Conservation (phyloP, 2,329 filamentous ascomycete species). For the Monosporascus sp. region DNA sequence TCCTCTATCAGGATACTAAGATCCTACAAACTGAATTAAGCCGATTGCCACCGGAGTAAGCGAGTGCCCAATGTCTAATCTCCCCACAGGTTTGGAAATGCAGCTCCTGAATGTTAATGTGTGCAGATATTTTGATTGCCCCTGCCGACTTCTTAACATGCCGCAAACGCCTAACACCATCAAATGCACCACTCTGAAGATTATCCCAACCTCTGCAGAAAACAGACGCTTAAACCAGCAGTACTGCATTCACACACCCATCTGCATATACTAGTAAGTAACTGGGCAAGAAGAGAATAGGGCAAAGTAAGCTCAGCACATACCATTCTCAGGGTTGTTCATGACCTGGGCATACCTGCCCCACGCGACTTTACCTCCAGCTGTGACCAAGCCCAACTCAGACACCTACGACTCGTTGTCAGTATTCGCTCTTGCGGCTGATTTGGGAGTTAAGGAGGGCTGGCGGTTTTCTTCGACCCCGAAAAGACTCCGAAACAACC, state of each 20-base stretch:
- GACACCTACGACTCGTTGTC: slow-evolving; percentile 79
- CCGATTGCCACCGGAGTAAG: too few relatives aligned
- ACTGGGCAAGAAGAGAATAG: neutral
- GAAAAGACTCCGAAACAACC: neutral
- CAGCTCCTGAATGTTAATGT: neutral
- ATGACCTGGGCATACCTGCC: slow-evolving; percentile 41
- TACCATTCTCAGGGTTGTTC: slow-evolving; percentile 40
- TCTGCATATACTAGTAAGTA: slow-evolving; percentile 17
- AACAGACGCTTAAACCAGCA: slow-evolving; percentile 17
- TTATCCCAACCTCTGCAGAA: neutral
- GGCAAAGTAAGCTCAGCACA: neutral
- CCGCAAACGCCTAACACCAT: slow-evolving; percentile 5
- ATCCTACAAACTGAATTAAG: too few relatives aligned
- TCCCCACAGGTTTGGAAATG: neutral
- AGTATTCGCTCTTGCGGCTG: neutral
- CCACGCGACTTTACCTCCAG: slow-evolving; percentile 90
- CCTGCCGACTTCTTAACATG: neutral
- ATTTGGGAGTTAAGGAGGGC: neutral
- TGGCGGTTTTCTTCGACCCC: too few relatives aligned
- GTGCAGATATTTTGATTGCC: neutral
- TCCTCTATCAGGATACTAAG: too few relatives aligned
- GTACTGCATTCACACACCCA: slow-evolving; percentile 37
- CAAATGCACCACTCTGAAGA: neutral
- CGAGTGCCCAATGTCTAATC: neutral
- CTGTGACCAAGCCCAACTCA: slow-evolving; percentile 85